These are phyloP conservation scores for Tubosaeta sp. DNA, from an alignment of 768 basidiomycete genomes.

Conservation along the genomic window DNA sequence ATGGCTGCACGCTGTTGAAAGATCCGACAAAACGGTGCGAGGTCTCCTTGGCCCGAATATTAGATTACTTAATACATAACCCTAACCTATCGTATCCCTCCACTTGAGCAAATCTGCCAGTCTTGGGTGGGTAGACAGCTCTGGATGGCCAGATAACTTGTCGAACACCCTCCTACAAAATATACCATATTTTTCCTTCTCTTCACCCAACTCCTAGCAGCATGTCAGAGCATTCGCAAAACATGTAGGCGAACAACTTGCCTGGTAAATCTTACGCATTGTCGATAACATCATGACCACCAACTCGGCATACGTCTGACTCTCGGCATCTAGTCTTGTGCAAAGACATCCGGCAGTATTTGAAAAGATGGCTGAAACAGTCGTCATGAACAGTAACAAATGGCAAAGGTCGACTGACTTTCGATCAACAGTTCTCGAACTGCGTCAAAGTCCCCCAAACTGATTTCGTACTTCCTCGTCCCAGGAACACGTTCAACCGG, in stretches of 20 bases:
- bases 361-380: constrained; percentile 40
- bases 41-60: not conserved
- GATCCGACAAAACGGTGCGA: constrained; percentile 3
- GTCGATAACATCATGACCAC: constrained; percentile 45
- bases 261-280: constrained; percentile 47
- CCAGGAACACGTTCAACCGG: constrained; percentile 22
- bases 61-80: constrained; percentile 26
- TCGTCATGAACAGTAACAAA: constrained; percentile 5
- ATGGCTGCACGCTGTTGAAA: constrained; percentile 31
- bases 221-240: constrained; percentile 5
- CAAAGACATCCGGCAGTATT: constrained; percentile 40
- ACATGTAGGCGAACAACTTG: constrained; percentile 21
- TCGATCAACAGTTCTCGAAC: constrained; percentile 37
- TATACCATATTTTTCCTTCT: constrained; percentile 29
- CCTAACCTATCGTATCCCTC: constrained; percentile 27
- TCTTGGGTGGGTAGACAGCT: constrained; percentile 32
- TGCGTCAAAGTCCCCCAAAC: constrained; percentile 26
- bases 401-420: constrained; percentile 26
- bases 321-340: constrained; percentile 29
- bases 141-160: constrained; percentile 26
- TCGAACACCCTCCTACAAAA: constrained; percentile 35
- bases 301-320: constrained; percentile 38
- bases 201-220: constrained; percentile 7
- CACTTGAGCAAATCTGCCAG: constrained; percentile 32
- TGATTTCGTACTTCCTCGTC: constrained; percentile 29